A percentile compares a stretch with the other conserved stretches of the same genome.
Conservation (phyloP, 441 rosid species). For the Erodium moschatum region DNA sequence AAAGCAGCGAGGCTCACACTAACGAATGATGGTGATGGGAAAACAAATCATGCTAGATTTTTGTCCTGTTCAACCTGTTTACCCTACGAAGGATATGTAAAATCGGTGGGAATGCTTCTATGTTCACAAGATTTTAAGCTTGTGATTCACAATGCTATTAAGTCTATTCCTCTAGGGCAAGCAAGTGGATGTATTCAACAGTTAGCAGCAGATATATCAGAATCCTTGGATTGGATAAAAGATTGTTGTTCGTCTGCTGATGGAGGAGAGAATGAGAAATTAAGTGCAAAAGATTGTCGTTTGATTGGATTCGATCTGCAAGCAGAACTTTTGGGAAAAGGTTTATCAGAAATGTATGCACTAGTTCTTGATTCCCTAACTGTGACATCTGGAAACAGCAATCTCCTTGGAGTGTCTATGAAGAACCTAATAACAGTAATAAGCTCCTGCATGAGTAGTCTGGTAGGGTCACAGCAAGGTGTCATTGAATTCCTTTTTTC, state of each 20-base stretch:
- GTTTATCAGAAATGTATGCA: conserved; percentile 61
- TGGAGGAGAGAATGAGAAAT: conserved; percentile 28
- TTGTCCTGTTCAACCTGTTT: conserved; percentile 21
- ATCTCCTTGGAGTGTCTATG: conserved; percentile 46
- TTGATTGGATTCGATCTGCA: conserved; percentile 25
- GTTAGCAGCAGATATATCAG: conserved; percentile 50
- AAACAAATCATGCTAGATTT: conserved; percentile 21
- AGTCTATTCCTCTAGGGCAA: conserved; percentile 83
- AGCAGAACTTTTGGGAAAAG: conserved; percentile 56
- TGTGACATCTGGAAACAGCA: conserved; percentile 70
- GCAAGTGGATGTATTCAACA: conserved; percentile 54
- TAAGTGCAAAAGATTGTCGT: conserved; percentile 19
- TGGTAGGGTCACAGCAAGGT: conserved; percentile 43
- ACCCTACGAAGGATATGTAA: conserved; percentile 31
- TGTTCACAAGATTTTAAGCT: conserved; percentile 51
- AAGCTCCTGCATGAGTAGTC: conserved; percentile 45
- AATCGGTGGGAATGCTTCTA: conserved; percentile 43
- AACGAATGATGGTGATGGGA: conserved; percentile 27
- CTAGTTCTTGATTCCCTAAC: conserved; percentile 57
- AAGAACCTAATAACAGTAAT: conserved; percentile 44
- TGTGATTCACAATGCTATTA: conserved; percentile 47
- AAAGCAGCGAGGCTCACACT: conserved; percentile 55
- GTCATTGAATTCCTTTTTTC: conserved; percentile 39
- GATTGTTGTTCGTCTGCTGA: conserved; percentile 28
- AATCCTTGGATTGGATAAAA: conserved; percentile 64